phyloP scores from a whole-genome alignment of 179 eudicot genomes.

The Spinacia oleracea region DNA sequence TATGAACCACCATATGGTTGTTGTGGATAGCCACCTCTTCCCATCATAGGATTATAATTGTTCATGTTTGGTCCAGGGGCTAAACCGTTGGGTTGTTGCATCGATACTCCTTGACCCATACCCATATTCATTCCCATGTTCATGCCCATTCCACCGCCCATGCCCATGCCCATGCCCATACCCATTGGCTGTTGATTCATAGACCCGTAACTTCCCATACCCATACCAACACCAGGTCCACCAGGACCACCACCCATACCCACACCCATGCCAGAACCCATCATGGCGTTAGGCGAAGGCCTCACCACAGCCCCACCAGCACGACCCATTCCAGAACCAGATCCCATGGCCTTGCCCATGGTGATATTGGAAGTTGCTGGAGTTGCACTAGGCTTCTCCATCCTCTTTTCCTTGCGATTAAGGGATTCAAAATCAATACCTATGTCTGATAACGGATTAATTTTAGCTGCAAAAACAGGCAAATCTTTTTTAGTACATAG shows the following conservation, averaged over 20 bases:
- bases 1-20: slow-evolving; percentile 87
- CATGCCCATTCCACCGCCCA: slow-evolving; percentile 32
- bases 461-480: slow-evolving; percentile 67
- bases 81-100: slow-evolving; percentile 46
- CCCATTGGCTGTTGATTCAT: slow-evolving; percentile 47
- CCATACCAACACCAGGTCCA: slow-evolving; percentile 26
- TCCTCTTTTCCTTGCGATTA: slow-evolving; percentile 92
- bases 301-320: slow-evolving; percentile 66
- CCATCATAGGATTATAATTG: slow-evolving; percentile 79
- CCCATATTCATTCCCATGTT: slow-evolving; percentile 30
- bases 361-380: slow-evolving; percentile 57
- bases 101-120: slow-evolving; percentile 49
- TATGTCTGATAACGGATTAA: slow-evolving; percentile 80
- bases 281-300: slow-evolving; percentile 56
- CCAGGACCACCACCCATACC: slow-evolving; percentile 40
- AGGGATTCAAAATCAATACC: slow-evolving; percentile 95
- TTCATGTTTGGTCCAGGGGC: slow-evolving; percentile 47
- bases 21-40: slow-evolving; percentile 72
- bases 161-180: slow-evolving; percentile 43
- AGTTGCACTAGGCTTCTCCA: slow-evolving; percentile 75
- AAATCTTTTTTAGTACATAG: slow-evolving; percentile 12
- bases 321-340: slow-evolving; percentile 95
- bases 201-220: slow-evolving; percentile 29
- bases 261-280: slow-evolving; percentile 55
- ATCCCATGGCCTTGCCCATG: slow-evolving; percentile 99